These are phyloP conservation scores for Kwoniella dejecticola DNA, from an alignment of 768 basidiomycete species.

Conservation along the genomic window DNA sequence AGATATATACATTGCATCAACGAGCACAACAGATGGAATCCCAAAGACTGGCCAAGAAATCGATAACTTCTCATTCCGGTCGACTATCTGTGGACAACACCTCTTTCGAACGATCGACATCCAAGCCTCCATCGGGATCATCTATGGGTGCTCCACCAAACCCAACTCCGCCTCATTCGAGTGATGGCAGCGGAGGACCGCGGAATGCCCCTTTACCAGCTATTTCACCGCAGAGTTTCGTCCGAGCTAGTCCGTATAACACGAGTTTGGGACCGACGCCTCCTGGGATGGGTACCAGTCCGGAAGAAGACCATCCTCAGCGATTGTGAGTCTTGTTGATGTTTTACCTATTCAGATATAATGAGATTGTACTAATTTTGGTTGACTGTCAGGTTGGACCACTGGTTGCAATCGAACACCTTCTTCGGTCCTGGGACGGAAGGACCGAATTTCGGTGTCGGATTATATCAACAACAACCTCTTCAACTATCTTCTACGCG, in stretches of 20 bases:
- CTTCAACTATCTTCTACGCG: not conserved
- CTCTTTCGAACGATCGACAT: slow-evolving; percentile 33
- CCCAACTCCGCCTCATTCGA: slow-evolving; percentile 11
- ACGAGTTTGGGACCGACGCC: slow-evolving; percentile 14
- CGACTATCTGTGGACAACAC: slow-evolving; percentile 18
- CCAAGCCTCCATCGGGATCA: not conserved
- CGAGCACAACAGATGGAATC: slow-evolving; percentile 40
- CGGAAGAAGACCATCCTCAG: slow-evolving; percentile 53
- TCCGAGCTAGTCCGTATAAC: slow-evolving; percentile 1
- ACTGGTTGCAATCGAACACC: slow-evolving; percentile 45
- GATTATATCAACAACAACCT: slow-evolving; percentile 8
- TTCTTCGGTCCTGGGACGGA: slow-evolving; percentile 33
- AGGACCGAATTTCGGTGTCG: slow-evolving; percentile 25
- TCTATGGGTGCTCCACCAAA: slow-evolving; percentile 20
- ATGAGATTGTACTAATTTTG: not conserved
- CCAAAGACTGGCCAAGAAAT: slow-evolving; percentile 9
- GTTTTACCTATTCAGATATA: not conserved
- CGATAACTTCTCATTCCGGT: no score
- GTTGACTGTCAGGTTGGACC: slow-evolving; percentile 38
- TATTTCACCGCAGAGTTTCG: slow-evolving; percentile 15
- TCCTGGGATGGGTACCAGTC: slow-evolving; percentile 22
- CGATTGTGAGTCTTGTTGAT: slow-evolving; percentile 31
- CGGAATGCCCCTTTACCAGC: slow-evolving; percentile 7
- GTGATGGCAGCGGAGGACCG: slow-evolving; percentile 1
- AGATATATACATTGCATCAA: slow-evolving; percentile 49